Evolutionary conservation across 345 rosid species (phyloP), one percentile per base, ranked within the genome.

Genomic region (Combretum micranthum): DNA sequence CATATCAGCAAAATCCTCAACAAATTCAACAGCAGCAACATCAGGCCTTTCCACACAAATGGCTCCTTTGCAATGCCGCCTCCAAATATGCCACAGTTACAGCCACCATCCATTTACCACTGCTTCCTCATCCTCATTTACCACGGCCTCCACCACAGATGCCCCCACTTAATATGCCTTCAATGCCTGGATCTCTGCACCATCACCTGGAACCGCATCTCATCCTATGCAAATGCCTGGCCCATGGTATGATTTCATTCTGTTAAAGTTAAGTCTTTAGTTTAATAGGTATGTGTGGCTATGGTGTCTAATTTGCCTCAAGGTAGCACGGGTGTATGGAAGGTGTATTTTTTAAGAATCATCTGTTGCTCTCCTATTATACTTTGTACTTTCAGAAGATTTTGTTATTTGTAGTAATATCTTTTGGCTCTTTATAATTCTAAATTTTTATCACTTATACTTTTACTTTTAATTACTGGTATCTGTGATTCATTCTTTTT

Each of bases 31-130:
- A 77, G 60, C 94, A 83, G 50, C 93, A 85, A 25, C 85, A 79
- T 56, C 93, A 85, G 66, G 73, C 64, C 47, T 81, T 60, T 64
- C 92, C 79, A 45, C 97, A 72, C 90, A 83, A 73, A 73, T 85
- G 93, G 79, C 85, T 25, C 75, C 85, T 47, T 48, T 86, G 81
- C 78, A 8, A 76, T 80, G 81, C 77, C 75, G 53, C 81, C 81
- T 65, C 80, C 85, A 70, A 89, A 83, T 76, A 84, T 93, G 90
- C 81, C 77, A 64, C 97, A 87, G 76, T 79, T 75, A 42, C 99
- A 81, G 69, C 91, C 88, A 57, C 95, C 95, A 62, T 72, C 96
- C 99, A 87, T 68, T 61, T 85, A 62, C 81, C 88, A 44, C 45
- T 85, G 77, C 94, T 80, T 48, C 81, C 84, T 23, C 95, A 86